A percentile compares a stretch with the other conserved stretches of the same genome.
These are phyloP conservation scores for Fennellomyces sp. DNA, from an alignment of 371 early-diverging fungal species.

Conservation along the genomic window DNA sequence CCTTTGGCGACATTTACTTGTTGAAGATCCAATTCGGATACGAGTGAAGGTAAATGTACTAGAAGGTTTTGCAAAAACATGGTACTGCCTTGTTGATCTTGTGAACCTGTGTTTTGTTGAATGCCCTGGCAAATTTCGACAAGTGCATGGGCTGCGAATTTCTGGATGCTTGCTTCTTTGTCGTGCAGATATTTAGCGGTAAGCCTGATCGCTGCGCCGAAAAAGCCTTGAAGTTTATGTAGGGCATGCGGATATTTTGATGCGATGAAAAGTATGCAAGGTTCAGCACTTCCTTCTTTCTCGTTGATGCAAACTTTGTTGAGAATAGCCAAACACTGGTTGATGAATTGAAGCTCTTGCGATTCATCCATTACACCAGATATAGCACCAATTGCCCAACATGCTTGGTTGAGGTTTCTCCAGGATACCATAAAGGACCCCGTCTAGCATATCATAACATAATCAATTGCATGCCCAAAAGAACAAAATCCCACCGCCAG, in stretches of 20 bases:
- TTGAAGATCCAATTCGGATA: slow-evolving; percentile 75
- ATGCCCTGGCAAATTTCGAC: slow-evolving; percentile 94
- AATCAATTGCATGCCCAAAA: too few relatives aligned
- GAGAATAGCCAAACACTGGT: slow-evolving; percentile 69
- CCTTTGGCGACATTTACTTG: slow-evolving; percentile 54
- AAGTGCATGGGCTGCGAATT: slow-evolving; percentile 99
- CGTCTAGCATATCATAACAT: not conserved
- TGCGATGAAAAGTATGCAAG: not conserved
- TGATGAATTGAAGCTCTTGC: slow-evolving; percentile 91
- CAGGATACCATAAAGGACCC: not conserved
- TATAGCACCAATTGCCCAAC: slow-evolving; percentile 98
- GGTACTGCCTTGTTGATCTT: not conserved
- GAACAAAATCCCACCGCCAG: not conserved
- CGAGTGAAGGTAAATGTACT: slow-evolving; percentile 63
- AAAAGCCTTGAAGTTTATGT: not conserved
- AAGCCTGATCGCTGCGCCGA: not conserved
- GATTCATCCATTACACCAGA: slow-evolving; percentile 89
- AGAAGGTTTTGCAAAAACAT: slow-evolving; percentile 81
- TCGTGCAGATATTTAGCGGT: slow-evolving; percentile 96
- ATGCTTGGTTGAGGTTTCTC: slow-evolving; percentile 24
- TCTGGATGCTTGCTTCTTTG: slow-evolving; percentile 93
- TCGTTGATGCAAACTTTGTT: not conserved
- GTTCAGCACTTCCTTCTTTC: not conserved
- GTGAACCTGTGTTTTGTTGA: slow-evolving; percentile 58
- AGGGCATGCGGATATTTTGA: not conserved